These are phyloP conservation scores for Neofusicoccum sp. DNA, from an alignment of 2,329 filamentous ascomycete species.

Conservation along the genomic window DNA sequence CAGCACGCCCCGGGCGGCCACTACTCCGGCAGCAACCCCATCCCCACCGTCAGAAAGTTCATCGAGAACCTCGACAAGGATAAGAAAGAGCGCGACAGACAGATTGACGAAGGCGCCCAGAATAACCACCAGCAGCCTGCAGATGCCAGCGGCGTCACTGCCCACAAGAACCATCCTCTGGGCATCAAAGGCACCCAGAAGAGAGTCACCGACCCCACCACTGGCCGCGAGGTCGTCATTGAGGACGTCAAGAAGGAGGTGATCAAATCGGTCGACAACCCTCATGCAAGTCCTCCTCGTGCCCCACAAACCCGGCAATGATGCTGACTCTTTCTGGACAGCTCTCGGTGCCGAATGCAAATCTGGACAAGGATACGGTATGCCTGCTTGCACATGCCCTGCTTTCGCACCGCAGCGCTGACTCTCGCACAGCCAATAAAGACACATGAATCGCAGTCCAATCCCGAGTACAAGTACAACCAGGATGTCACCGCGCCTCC, in stretches of 20 bases:
- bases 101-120: constrained; percentile 59
- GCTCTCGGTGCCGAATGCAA: constrained; percentile 86
- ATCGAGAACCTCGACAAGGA: constrained; percentile 74
- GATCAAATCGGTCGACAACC: constrained; percentile 69
- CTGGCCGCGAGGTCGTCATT: constrained; percentile 80
- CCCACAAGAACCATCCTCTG: constrained; percentile 48
- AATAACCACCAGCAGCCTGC: constrained; percentile 46
- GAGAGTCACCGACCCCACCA: constrained; percentile 80
- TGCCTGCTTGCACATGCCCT: constrained; percentile 23
- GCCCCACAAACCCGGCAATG: not conserved
- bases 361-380: constrained; percentile 70
- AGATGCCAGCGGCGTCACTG: constrained; percentile 30
- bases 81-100: constrained; percentile 71
- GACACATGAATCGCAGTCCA: constrained; percentile 68
- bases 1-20: constrained; percentile 58
- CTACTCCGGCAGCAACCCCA: constrained; percentile 79
- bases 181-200: constrained; percentile 51
- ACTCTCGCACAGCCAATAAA: constrained; percentile 54
- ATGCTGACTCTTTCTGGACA: constrained; percentile 33
- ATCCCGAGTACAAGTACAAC: constrained; percentile 75
- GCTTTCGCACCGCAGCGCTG: constrained; percentile 6
- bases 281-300: constrained; percentile 52
- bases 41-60: constrained; percentile 86
- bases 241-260: constrained; percentile 73
- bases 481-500: constrained; percentile 91